Percentiles rank a stretch among this genome's conserved stretches.
Conservation (phyloP, 2,329 filamentous ascomycete species). For the Pseudogymnoascus sp. region DNA sequence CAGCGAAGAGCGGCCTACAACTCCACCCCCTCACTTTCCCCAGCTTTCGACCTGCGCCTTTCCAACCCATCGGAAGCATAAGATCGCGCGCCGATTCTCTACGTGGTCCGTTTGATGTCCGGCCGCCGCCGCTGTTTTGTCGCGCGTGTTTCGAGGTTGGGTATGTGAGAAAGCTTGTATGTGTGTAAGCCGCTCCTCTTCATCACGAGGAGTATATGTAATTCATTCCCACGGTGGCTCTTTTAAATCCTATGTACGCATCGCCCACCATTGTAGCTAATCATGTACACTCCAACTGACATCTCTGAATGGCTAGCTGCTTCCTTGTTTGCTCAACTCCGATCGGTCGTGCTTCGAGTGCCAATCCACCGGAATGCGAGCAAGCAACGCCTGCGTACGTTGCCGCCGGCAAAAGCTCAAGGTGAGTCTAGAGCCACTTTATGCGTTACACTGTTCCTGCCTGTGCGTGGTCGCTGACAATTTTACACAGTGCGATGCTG, state of each 20-base stretch:
- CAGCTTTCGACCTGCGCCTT: not conserved
- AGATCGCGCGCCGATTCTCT: not conserved
- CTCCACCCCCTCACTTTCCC: not conserved
- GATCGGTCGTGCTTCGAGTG: not conserved
- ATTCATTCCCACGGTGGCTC: not conserved
- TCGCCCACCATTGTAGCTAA: not conserved
- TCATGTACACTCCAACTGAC: not conserved
- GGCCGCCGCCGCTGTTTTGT: not conserved
- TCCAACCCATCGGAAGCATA: not conserved
- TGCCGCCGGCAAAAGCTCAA: not conserved
- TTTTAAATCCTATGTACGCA: not conserved
- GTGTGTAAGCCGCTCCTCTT: not conserved
- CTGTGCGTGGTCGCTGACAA: not conserved
- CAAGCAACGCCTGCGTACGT: not conserved
- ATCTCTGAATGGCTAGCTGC: not conserved
- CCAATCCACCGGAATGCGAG: not conserved
- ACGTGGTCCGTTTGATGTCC: not conserved
- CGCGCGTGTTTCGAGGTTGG: not conserved
- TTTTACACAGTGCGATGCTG: not conserved
- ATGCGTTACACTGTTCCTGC: not conserved
- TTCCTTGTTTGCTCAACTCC: not conserved
- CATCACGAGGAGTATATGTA: not conserved
- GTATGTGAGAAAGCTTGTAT: not conserved
- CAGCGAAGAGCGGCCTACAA: not conserved
- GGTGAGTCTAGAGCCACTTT: not conserved